Percentiles rank a stretch among this genome's conserved stretches.
phyloP scores from a whole-genome alignment of 2,329 filamentous ascomycete species.

The Fusarium buxicola region DNA sequence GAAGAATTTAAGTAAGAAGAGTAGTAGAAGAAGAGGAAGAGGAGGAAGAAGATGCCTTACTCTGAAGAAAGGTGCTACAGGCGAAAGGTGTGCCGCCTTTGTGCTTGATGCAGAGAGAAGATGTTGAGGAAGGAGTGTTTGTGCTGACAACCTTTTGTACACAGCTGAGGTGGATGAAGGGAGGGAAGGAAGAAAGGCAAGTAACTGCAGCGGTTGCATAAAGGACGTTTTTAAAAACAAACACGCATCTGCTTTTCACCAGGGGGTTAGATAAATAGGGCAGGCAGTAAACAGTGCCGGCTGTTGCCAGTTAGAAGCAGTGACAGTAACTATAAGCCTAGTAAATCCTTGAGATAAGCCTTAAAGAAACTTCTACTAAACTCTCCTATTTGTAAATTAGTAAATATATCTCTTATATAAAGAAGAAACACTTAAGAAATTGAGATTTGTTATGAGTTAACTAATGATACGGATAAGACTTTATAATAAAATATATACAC shows the following conservation, averaged over 20 bases:
- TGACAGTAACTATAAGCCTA: constrained; percentile 4
- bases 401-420: background rate
- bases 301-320: constrained; percentile 22
- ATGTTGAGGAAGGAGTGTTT: constrained; percentile 11
- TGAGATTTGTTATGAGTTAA: background rate
- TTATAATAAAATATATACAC: background rate
- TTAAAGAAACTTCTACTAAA: too few species aligned
- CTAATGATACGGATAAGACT: too few species aligned
- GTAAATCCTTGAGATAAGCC: background rate
- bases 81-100: background rate
- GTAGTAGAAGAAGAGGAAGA: background rate
- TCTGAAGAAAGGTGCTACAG: background rate
- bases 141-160: constrained; percentile 2
- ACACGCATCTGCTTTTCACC: background rate
- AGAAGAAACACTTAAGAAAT: background rate
- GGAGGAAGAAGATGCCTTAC: background rate
- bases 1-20: background rate
- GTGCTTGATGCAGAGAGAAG: background rate
- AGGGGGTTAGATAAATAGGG: background rate
- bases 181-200: constrained; percentile 1
- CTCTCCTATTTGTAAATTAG: too few species aligned
- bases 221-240: constrained; percentile 3
- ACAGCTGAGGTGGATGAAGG: background rate
- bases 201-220: constrained; percentile 12
- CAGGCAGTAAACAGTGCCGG: constrained; percentile 3